Base-by-base conservation (phyloP, 2,329 filamentous ascomycete species). In the Neophaeococcomyces mojaviensis region DNA sequence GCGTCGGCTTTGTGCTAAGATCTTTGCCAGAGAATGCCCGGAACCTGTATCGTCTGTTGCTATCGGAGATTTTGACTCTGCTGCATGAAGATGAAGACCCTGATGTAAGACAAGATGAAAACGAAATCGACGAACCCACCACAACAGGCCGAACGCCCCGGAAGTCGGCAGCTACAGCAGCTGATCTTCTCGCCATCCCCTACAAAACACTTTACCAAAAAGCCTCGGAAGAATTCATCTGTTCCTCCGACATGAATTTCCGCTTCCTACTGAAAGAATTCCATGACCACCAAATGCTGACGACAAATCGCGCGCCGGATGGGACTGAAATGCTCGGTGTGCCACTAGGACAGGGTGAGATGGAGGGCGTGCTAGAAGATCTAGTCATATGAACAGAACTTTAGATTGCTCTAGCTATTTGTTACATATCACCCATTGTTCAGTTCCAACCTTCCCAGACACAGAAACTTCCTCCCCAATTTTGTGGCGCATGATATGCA, bases 251-350 rank as follows among this genome's bases (percentile, higher is more conserved):
- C 68, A 88, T 97, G 77, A 88, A 87, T 51, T 97, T 97, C 69
- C 77, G 92, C 50, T 95, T 89, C 20, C 64, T 98, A 61, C 67
- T 98, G 52, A 97, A 97, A 68, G 92, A 98, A 77, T 92, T 98
- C 64, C 88, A 96, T 62, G 92, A 98, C 59, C 92, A 98, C 69
- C 88, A 96, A 61, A 97, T 98, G 81, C 85, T 98, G 52, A 87
- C 87, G 46, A 94, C 86, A 51, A 79, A 82, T 51, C 90, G 90
- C 61, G 90, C 98, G 63, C 77, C 78, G 0, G 71, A 89, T 47
- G 92, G 92, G 2, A 89, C 84, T 2, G 92, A 97, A 62, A 70
- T 92, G 43, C 66, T 98, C 38, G 84, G 86, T 55, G 79, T 95
- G 12, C 92, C 92, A 0, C 88, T 97, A 60, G 75, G 82, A 35